Evolutionary conservation across 2,329 filamentous ascomycete species (phyloP).

Genomic region (Penicillium sp.): DNA sequence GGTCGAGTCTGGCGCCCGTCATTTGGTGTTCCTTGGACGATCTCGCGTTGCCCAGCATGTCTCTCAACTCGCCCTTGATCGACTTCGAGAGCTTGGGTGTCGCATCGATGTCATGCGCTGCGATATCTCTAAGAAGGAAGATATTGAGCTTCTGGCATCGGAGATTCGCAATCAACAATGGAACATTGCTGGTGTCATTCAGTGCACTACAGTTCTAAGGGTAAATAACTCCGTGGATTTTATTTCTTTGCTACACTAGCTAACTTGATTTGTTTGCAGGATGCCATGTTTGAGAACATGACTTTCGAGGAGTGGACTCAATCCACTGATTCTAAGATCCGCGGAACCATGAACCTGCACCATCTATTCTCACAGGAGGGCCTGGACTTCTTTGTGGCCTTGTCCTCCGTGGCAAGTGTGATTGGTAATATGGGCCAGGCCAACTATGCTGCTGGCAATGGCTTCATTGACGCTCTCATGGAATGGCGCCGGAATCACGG

Average conservation of each 20-base stretch:
- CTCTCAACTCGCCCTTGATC: conserved; percentile 12
- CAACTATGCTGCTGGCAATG: conserved; percentile 37
- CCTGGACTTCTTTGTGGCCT: conserved; percentile 37
- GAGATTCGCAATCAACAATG: conserved; percentile 12
- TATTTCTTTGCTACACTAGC: background rate
- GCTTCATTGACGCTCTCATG: conserved; percentile 32
- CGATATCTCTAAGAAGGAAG: conserved; percentile 12
- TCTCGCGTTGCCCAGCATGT: conserved; percentile 11
- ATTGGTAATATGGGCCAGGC: conserved; percentile 29
- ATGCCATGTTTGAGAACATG: conserved; percentile 27
- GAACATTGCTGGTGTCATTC: conserved; percentile 16
- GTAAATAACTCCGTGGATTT: conserved; percentile 2
- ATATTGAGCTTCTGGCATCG: conserved; percentile 12
- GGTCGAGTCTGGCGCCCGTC: conserved; percentile 15
- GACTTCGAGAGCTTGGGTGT: conserved; percentile 11
- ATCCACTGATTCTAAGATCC: conserved; percentile 30
- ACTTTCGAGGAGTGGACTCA: conserved; percentile 26
- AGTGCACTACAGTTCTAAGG: conserved; percentile 18
- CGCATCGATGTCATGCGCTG: conserved; percentile 13
- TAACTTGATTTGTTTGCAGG: conserved; percentile 15
- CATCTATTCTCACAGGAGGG: background rate
- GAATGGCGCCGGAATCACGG: conserved; percentile 13
- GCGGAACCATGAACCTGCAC: conserved; percentile 28
- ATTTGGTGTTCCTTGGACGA: conserved; percentile 21
- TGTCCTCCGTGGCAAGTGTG: conserved; percentile 34